Base-by-base conservation (phyloP, 495 filamentous ascomycete genomes). In the Choiromyces venosus region DNA sequence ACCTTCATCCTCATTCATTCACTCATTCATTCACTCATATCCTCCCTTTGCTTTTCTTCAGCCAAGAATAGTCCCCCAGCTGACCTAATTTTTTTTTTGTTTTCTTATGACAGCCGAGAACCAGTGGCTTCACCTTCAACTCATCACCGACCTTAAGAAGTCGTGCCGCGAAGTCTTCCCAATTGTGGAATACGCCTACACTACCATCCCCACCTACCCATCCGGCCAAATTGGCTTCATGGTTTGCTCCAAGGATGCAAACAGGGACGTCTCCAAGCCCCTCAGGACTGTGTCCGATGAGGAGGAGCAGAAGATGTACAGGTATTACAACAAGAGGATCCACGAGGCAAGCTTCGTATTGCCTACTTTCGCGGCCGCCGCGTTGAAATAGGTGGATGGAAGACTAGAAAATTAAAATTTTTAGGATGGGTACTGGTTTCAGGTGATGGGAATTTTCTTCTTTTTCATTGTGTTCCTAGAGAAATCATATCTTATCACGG, bases 191-290 rank as follows among this genome's bases (percentile, higher is more conserved):
- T 99, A 98, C 87, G 96, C 92, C 76, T 99, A 97, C 89, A 98
- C 96, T 78, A 97, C 94, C 81, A 99, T 98, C 85, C 96, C 96
- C 71, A 99, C 96, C 81, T 99, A 99, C 87, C 96, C 96, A 72
- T 95, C 92, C 72, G 96, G 96, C 83, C 94, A 97, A 87, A 99
- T 99, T 82, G 96, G 96, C 83, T 99, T 98, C 89, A 97, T 98
- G 93, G 92, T 99, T 76, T 98, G 95, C 89, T 91, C 87, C 89
- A 98, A 98, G 89, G 95, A 98, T 82, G 86, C 88, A 78, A 87
- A 82, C 76, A 89, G 90, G 82, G 89, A 99, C 84, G 88, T 98
- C 72, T 90, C 86, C 81, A 90, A 89, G 83, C 96, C 96, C 46
- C 76, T 97, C 38, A 90, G 96, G 79, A 84, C 83, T 70, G 95